Base-by-base conservation (phyloP, 2,329 filamentous ascomycete species). In the Tolypocladium paradoxum region DNA sequence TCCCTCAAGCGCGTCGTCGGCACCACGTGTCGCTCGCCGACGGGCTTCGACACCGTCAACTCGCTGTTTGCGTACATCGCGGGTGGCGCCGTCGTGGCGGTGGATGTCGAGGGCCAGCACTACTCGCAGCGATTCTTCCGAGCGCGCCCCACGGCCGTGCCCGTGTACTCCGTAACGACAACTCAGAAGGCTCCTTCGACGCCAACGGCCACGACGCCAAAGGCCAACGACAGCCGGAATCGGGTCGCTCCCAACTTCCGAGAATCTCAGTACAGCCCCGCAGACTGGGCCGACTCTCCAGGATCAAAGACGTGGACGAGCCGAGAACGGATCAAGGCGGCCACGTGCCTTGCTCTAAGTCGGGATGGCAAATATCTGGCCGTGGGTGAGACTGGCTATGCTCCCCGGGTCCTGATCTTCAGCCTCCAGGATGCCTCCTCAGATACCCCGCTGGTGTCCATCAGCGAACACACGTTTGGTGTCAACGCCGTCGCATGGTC, bases 311-410 rank as follows among this genome's bases (percentile, higher is more conserved):
- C 86, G 14, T 92, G 89, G 85, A 90, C 88, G 1, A 93, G 89
- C 53, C 83, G 89, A 58, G 93, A 97, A 68, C 83, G 90, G 59
- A 91, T 97, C 66, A 97, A 97, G 72, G 88, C 93, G 20, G 90
- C 91, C 2, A 96, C 91, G 6, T 95, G 91, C 64, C 80, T 99
- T 29, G 86, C 90, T 24, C 78, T 99, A 58, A 96, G 90, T 65
- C 83, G 84, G 1, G 90, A 96, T 70, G 91, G 88, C 34, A 87
- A 82, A 61, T 95, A 87, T 65, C 76, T 99, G 51, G 93, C 92
- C 9, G 87, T 97, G 3, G 93, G 93, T 62, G 93, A 99, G 79
- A 95, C 91, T 4, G 93, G 93, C 24, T 96, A 97, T 69, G 88
- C 86, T 51, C 93, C 93, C 6, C 81, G 93, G 51, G 90, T 99